Evolutionary conservation across 495 filamentous ascomycete genomes (phyloP).

Genomic region (Hypoxylon rickii): DNA sequence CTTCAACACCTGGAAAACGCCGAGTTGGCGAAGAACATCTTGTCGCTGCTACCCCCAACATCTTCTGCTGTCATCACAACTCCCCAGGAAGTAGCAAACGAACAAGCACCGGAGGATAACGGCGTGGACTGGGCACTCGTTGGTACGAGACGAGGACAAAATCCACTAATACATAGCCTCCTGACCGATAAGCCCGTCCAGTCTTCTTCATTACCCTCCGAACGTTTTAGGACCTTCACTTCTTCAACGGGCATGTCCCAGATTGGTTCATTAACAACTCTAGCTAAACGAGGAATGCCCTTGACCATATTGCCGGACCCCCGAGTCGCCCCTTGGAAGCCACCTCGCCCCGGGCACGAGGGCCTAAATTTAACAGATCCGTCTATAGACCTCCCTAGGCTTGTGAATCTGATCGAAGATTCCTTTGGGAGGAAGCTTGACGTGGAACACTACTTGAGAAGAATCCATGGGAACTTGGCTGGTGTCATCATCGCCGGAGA

Average conservation of each 20-base stretch:
- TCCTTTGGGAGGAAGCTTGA: conserved; percentile 89
- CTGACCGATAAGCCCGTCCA: conserved; percentile 92
- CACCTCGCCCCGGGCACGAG: conserved; percentile 57
- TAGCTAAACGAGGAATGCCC: conserved; percentile 89
- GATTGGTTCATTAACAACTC: conserved; percentile 66
- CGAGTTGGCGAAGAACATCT: conserved; percentile 63
- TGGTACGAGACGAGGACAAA: conserved; percentile 72
- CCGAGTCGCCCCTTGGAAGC: conserved; percentile 63
- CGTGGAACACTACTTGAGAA: conserved; percentile 75
- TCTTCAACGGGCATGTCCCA: conserved; percentile 38
- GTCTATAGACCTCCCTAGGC: conserved; percentile 76
- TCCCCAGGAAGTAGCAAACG: conserved; percentile 75
- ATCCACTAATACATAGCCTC: conserved; percentile 95
- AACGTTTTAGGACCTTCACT: conserved; percentile 53
- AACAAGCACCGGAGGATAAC: conserved; percentile 46
- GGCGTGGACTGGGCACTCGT: conserved; percentile 50
- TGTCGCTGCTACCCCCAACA: conserved; percentile 79
- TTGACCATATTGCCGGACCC: conserved; percentile 81
- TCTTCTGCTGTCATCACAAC: conserved; percentile 89
- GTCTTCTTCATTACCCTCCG: conserved; percentile 83
- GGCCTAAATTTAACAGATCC: conserved; percentile 72
- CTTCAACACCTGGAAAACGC: conserved; percentile 72
- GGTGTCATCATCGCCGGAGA: conserved; percentile 93
- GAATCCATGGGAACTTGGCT: conserved; percentile 77
- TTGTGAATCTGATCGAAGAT: conserved; percentile 89